These are phyloP conservation scores for Cordia subcordata DNA, from an alignment of 257 asterid species.

Conservation along the genomic window DNA sequence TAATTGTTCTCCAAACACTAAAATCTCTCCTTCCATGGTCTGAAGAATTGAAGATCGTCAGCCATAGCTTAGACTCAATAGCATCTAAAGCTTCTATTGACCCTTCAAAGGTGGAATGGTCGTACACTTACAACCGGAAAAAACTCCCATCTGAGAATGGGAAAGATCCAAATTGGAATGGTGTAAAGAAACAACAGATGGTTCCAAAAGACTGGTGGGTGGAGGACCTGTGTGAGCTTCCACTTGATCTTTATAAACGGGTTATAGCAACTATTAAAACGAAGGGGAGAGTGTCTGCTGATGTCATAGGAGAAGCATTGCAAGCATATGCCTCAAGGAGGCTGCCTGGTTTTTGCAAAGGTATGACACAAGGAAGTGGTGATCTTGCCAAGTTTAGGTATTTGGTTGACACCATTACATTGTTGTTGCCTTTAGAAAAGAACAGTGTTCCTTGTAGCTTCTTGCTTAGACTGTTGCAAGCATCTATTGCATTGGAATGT, in stretches of 20 bases:
- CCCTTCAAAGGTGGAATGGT: constrained; percentile 65
- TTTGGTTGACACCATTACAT: constrained; percentile 54
- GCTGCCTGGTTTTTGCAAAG: constrained; percentile 57
- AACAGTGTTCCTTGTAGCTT: constrained; percentile 51
- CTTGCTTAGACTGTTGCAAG: constrained; percentile 59
- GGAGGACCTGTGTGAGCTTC: constrained; percentile 84
- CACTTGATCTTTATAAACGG: constrained; percentile 55
- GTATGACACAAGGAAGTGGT: constrained; percentile 41
- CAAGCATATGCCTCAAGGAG: constrained; percentile 47
- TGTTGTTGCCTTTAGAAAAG: constrained; percentile 51
- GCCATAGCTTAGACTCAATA: constrained; percentile 59
- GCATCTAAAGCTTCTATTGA: constrained; percentile 60
- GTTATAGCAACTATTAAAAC: constrained; percentile 52
- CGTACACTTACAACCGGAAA: constrained; percentile 64
- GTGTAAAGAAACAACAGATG: constrained; percentile 46
- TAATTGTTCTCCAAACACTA: constrained; percentile 79
- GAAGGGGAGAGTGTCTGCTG: constrained; percentile 49
- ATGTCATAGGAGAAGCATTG: constrained; percentile 69
- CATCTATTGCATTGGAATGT: constrained; percentile 47
- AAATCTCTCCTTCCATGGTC: constrained; percentile 63
- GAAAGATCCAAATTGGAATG: constrained; percentile 46
- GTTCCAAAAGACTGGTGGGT: constrained; percentile 96
- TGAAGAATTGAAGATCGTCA: constrained; percentile 63
- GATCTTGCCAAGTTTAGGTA: constrained; percentile 44
- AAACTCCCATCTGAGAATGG: constrained; percentile 51